Evolutionary conservation across 2,329 filamentous ascomycete species (phyloP).

Genomic region (Dryadomyces quercivorus): DNA sequence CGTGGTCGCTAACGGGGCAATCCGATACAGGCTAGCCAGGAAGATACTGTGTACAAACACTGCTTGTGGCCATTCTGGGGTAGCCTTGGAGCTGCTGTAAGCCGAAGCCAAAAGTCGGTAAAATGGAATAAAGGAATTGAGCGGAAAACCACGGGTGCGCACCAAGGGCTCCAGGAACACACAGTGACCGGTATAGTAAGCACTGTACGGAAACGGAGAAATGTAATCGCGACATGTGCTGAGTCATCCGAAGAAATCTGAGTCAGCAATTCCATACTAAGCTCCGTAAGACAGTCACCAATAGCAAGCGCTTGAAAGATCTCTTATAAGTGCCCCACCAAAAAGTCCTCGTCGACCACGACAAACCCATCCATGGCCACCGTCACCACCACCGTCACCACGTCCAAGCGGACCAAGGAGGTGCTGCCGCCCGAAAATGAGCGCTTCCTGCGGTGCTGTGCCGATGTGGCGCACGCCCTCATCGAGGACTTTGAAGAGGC

Average conservation of each 20-base stretch:
- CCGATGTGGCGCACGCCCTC: constrained; percentile 84
- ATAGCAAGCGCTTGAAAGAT: not conserved
- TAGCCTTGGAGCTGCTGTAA: not conserved
- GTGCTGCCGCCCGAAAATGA: constrained; percentile 82
- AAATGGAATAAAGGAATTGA: not conserved
- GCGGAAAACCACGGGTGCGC: constrained; percentile 8
- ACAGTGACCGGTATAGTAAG: not conserved
- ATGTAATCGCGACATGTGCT: too few species aligned
- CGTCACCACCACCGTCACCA: constrained; percentile 26
- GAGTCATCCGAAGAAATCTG: too few species aligned
- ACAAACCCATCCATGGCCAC: not conserved
- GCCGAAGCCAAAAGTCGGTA: constrained; percentile 4
- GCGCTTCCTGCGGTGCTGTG: constrained; percentile 84
- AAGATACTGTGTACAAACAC: too few species aligned
- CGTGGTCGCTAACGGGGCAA: not conserved
- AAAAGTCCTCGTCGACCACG: not conserved
- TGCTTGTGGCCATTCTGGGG: too few species aligned
- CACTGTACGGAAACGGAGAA: too few species aligned
- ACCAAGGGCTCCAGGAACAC: not conserved
- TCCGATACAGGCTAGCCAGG: not conserved
- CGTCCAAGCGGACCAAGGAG: constrained; percentile 35
- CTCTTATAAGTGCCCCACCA: constrained; percentile 5
- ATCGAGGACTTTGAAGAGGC: constrained; percentile 83
- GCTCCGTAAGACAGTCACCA: not conserved
- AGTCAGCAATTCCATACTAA: too few species aligned